Conservation (phyloP, 495 filamentous ascomycete species). For the Xylaria longipes region DNA sequence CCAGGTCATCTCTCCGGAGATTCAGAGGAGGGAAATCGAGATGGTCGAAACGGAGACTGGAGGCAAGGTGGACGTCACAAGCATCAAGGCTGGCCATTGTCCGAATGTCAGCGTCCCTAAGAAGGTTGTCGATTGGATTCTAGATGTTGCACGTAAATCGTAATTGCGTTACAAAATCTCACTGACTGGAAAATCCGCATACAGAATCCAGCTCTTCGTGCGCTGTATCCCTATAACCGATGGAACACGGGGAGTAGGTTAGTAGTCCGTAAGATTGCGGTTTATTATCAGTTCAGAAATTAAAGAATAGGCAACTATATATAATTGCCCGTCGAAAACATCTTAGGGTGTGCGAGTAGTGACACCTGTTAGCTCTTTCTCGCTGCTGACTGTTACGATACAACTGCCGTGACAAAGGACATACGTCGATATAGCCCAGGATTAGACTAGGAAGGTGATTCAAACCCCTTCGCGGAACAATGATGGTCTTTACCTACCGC, state of each 20-base stretch:
- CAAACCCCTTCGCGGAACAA: too few relatives aligned
- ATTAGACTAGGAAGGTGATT: too few relatives aligned
- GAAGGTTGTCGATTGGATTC: conserved; percentile 33
- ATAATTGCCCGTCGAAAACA: too few relatives aligned
- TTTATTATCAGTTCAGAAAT: too few relatives aligned
- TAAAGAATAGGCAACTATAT: too few relatives aligned
- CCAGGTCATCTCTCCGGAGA: conserved; percentile 40
- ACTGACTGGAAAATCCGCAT: too few relatives aligned
- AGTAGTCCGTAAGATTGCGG: neutral
- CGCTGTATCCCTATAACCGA: neutral
- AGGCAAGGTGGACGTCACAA: conserved; percentile 44
- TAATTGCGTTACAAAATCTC: neutral
- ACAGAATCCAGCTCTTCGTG: neutral
- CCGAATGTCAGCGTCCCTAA: conserved; percentile 31
- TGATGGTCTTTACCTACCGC: too few relatives aligned
- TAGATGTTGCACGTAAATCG: conserved; percentile 15
- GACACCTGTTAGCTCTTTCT: neutral
- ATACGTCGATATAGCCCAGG: too few relatives aligned
- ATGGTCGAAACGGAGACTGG: conserved; percentile 42
- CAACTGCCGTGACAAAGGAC: too few relatives aligned
- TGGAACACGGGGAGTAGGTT: neutral
- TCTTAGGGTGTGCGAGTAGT: neutral
- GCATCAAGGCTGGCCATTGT: conserved; percentile 38
- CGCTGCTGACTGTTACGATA: too few relatives aligned
- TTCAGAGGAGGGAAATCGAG: conserved; percentile 45